Base-by-base conservation (phyloP, 352 stramenopile genomes). In the Phytophthora constricta region DNA sequence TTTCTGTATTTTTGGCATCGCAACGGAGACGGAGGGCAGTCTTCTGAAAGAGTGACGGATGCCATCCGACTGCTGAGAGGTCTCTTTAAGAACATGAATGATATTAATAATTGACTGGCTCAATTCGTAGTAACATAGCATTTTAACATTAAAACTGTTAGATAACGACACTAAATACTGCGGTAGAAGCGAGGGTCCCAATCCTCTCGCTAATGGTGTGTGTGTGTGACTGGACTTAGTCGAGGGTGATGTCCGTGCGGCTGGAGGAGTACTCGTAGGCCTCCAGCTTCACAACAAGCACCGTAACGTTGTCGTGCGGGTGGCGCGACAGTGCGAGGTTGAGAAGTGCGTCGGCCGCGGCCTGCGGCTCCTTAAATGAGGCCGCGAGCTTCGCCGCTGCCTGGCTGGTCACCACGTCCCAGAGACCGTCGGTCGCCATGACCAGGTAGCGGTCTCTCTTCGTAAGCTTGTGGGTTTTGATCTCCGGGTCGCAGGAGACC, bases 221-320 rank as follows among this genome's bases (percentile, higher is more conserved):
- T 17, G 7, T 2, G n/a, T n/a, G n/a, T n/a, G n/a, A n/a, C n/a
- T n/a, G n/a, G 14, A 10, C 27, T 56, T 59, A 76, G 42, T 65
- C 52, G 62, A 3, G 62, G 46, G 31, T 69, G 57, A 76, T 25
- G 57, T 76, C 68, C 4, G 66, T 78, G 46, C 56, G 58, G 28
- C 53, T 76, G 9, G 37, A 67, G 27, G 20, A 58, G 70, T 74
- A 80, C 55, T 77, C 74, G 57, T 83, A 92, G 11, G 76, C 68
- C 51, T 80, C 64, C 9, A 96, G 55, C 58, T 92, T 83, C 11
- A 90, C 81, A 33, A 94, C 81, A 20, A 96, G 33, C 17, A 93
- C 83, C 0, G 87, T 96, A 26, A 91, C 76, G 70, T 96, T 96
- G 80, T 96, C 87, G 31, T 78, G 71, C 0, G 83, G 91, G 47